Base-by-base conservation (phyloP, 139 green algal genomes). In the Raphidocelis subcapitata region DNA sequence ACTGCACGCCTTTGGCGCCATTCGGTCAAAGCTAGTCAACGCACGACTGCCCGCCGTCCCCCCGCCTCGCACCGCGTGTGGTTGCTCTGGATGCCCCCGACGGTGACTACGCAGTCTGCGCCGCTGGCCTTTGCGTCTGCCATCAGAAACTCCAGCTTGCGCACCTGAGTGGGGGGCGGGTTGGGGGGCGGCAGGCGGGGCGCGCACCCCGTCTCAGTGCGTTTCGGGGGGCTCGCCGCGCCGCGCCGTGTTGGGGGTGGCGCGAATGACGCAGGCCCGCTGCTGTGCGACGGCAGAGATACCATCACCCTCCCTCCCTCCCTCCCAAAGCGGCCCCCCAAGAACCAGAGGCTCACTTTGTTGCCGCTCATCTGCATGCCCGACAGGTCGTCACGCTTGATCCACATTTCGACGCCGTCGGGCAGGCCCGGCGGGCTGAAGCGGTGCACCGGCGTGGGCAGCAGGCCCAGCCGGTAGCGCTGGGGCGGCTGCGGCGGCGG, bases 111-210 rank as follows among this genome's bases (percentile, higher is more conserved):
- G 61, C 81, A 90, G 84, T 98, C 91, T 47, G 82, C 52, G 20
- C 91, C 89, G 23, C 77, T 24, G 3, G 52, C 59, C 55, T 83
- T 74, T 0, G 90, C 94, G 28, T 93, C 88, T 0, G 93, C 92
- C 46, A 98, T 63, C 20, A 98, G 75, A 57, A 98, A 98, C 82
- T 98, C 94, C 65, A 98, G 81, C 81, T 98, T 98, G 33, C 94
- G 86, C 0, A 98, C 92, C 91, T 96, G 82, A 59, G 37, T 41
- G 5, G 59, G 41, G 41, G 41, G 8, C 41, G 41, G 41, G 41
- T 8, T 12, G 12, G 12, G 12, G 41, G 41, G 41, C 12, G 8
- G 12, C 8, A 12, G 12, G 41, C 12, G 41, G 41, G n/a, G n/a
- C n/a, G n/a, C n/a, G n/a, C n/a, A n/a, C n/a, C n/a, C n/a, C n/a